These are phyloP conservation scores for Tricholoma bakamatsutake DNA, from an alignment of 768 basidiomycete species.

Conservation along the genomic window DNA sequence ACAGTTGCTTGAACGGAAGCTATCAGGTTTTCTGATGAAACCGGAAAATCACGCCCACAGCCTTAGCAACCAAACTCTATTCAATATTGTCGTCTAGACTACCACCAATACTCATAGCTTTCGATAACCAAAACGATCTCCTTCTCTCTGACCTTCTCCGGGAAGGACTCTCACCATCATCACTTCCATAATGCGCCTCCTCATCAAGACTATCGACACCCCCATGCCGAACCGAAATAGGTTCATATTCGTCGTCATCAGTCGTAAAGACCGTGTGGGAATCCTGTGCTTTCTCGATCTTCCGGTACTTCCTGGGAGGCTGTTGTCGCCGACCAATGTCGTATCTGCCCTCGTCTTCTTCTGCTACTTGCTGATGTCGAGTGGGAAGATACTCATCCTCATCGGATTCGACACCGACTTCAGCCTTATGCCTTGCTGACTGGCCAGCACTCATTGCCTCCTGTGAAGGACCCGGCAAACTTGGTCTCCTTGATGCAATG, in stretches of 20 bases:
- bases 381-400: conserved; percentile 19
- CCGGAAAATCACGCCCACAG: neutral
- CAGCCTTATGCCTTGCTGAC: conserved; percentile 36
- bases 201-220: conserved; percentile 15
- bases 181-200: conserved; percentile 19
- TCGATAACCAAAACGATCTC: conserved; percentile 57
- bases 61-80: conserved; percentile 1
- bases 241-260: conserved; percentile 34
- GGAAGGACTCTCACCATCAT: conserved; percentile 7
- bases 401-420: conserved; percentile 24
- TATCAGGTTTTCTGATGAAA: neutral
- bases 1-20: neutral
- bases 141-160: conserved; percentile 27
- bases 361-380: conserved; percentile 13
- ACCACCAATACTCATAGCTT: conserved; percentile 33
- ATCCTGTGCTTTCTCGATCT: conserved; percentile 34
- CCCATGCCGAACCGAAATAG: conserved; percentile 20
- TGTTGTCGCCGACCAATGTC: conserved; percentile 36
- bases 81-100: conserved; percentile 19
- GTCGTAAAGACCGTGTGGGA: conserved; percentile 44
- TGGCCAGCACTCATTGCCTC: conserved; percentile 20
- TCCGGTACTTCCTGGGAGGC: conserved; percentile 42
- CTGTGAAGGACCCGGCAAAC: conserved; percentile 5
- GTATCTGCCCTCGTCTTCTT: conserved; percentile 56
- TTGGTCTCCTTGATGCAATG: conserved; percentile 3